Conservation (phyloP, 2,329 filamentous ascomycete species). For the Ceratocystis colombiana region DNA sequence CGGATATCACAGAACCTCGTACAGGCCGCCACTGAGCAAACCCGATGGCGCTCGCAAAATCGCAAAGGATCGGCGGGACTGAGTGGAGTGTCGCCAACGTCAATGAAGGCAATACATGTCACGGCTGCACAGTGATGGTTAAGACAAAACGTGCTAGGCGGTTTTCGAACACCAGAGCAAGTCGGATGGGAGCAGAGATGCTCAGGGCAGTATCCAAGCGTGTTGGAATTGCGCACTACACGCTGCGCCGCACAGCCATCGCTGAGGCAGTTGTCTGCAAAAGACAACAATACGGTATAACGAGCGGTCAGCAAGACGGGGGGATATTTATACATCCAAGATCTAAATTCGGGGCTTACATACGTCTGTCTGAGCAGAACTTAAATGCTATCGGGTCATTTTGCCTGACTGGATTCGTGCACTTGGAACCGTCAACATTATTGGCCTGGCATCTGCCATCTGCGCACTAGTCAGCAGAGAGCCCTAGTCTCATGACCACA, state of each 20-base stretch:
- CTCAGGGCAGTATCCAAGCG: conserved; percentile 27
- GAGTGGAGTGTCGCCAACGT: conserved; percentile 24
- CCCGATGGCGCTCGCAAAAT: conserved; percentile 29
- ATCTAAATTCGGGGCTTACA: conserved; percentile 5
- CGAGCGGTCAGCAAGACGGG: neutral
- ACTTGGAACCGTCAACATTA: conserved; percentile 22
- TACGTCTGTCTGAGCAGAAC: conserved; percentile 28
- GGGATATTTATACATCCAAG: neutral
- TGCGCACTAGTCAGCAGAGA: conserved; percentile 8
- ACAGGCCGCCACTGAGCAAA: conserved; percentile 27
- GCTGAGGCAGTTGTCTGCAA: conserved; percentile 27
- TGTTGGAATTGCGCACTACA: conserved; percentile 8
- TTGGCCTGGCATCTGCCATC: conserved; percentile 25
- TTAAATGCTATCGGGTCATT: conserved; percentile 27
- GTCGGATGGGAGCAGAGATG: conserved; percentile 28
- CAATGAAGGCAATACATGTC: conserved; percentile 26
- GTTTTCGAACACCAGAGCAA: conserved; percentile 23
- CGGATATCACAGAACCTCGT: conserved; percentile 25
- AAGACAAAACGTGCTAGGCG: conserved; percentile 24
- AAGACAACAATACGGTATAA: neutral
- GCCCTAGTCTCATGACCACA: neutral
- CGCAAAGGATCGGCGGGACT: conserved; percentile 25
- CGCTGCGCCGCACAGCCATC: conserved; percentile 25
- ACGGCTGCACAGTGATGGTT: conserved; percentile 27
- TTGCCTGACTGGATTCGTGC: conserved; percentile 27